Percentiles rank a stretch among this genome's conserved stretches.
These are phyloP conservation scores for Oidium heveae DNA, from an alignment of 2,329 filamentous ascomycete genomes.

Conservation along the genomic window DNA sequence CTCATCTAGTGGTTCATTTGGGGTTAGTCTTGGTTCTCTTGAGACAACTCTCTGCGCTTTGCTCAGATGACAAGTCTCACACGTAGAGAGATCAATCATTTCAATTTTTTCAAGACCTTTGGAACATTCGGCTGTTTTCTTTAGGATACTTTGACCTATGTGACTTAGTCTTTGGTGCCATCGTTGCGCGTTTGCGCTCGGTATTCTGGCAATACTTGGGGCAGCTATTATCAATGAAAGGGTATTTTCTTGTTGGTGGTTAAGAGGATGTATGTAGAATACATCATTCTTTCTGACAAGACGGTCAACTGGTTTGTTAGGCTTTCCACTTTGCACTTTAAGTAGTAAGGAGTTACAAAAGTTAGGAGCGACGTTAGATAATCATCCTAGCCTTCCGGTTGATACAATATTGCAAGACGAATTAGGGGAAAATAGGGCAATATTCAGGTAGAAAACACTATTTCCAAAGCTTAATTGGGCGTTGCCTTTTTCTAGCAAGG, in stretches of 20 bases:
- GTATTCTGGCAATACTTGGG: background rate
- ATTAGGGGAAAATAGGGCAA: background rate
- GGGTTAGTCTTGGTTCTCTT: too few relatives aligned
- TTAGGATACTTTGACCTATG: too few relatives aligned
- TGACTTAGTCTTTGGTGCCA: too few relatives aligned
- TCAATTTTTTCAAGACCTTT: too few relatives aligned
- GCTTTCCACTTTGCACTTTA: background rate
- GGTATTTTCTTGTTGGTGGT: too few relatives aligned
- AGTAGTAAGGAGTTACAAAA: background rate
- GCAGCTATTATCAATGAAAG: too few relatives aligned
- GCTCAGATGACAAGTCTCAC: too few relatives aligned
- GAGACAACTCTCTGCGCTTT: too few relatives aligned
- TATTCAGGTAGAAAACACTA: background rate
- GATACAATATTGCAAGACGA: background rate
- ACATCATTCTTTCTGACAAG: background rate
- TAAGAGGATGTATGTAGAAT: background rate
- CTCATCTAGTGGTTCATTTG: too few relatives aligned
- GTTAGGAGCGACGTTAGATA: background rate
- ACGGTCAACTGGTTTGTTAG: background rate
- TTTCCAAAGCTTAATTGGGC: background rate
- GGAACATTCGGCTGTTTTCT: too few relatives aligned
- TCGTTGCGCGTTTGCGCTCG: too few relatives aligned
- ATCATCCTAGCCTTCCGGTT: background rate
- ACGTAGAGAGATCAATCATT: too few relatives aligned
- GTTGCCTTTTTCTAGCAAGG: background rate